A percentile compares a stretch with the other conserved stretches of the same genome.
These are phyloP conservation scores for Aspergillus brunneoviolaceus DNA, from an alignment of 2,329 filamentous ascomycete species.

Conservation along the genomic window DNA sequence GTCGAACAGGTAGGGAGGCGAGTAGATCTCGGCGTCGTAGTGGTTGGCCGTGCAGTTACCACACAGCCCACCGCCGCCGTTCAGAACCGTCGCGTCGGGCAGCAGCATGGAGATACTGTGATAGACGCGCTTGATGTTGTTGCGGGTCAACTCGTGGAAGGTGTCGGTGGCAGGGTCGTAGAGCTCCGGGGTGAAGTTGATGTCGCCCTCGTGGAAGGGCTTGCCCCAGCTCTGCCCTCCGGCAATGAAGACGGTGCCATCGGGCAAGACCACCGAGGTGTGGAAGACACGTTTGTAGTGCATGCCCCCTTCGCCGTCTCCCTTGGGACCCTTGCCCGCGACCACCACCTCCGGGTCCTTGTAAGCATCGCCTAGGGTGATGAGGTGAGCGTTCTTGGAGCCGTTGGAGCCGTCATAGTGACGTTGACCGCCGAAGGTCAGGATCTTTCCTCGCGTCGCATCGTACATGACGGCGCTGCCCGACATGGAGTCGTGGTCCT, in stretches of 20 bases:
- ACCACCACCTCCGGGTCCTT: slow-evolving; percentile 8
- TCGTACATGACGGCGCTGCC: slow-evolving; percentile 19
- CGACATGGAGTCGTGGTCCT: slow-evolving; percentile 19
- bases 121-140: slow-evolving; percentile 39
- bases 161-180: slow-evolving; percentile 46
- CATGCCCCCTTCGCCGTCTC: slow-evolving; percentile 25
- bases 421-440: slow-evolving; percentile 11
- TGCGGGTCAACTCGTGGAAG: slow-evolving; percentile 28
- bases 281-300: slow-evolving; percentile 44
- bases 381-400: slow-evolving; percentile 49
- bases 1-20: slow-evolving; percentile 56
- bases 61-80: slow-evolving; percentile 56
- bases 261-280: slow-evolving; percentile 51
- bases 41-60: slow-evolving; percentile 51
- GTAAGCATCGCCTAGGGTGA: slow-evolving; percentile 45
- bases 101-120: slow-evolving; percentile 53
- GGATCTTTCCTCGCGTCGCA: slow-evolving; percentile 41
- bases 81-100: slow-evolving; percentile 52
- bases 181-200: slow-evolving; percentile 47
- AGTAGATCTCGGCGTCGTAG: slow-evolving; percentile 56
- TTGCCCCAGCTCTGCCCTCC: slow-evolving; percentile 48
- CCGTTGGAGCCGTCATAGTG: slow-evolving; percentile 34
- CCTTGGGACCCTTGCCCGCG: slow-evolving; percentile 32
- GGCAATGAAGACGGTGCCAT: slow-evolving; percentile 49
- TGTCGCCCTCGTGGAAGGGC: slow-evolving; percentile 48